Conservation (phyloP, 768 basidiomycete genomes). For the Tulasnella sp. region DNA sequence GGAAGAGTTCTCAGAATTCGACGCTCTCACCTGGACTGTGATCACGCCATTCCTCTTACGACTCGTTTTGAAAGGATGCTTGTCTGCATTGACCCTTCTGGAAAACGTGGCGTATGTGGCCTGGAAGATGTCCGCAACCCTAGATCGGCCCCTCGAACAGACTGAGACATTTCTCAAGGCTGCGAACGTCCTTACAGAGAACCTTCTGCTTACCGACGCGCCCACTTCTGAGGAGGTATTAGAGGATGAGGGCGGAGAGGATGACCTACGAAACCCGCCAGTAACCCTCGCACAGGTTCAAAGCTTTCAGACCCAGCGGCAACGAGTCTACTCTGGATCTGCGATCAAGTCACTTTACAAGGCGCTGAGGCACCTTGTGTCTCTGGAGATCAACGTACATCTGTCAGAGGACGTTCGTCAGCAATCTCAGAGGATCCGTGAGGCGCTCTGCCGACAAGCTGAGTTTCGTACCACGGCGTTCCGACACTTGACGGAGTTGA, state of each 20-base stretch:
- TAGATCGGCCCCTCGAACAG: conserved; percentile 22
- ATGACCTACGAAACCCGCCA: conserved; percentile 28
- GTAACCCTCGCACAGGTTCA: conserved; percentile 53
- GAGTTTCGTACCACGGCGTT: conserved; percentile 71
- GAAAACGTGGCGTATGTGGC: conserved; percentile 67
- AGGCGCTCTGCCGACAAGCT: conserved; percentile 45
- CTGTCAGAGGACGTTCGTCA: conserved; percentile 41
- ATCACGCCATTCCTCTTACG: conserved; percentile 51
- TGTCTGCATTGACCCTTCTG: conserved; percentile 62
- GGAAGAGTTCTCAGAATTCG: conserved; percentile 48
- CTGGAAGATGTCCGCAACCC: conserved; percentile 49
- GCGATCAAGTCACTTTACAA: conserved; percentile 55
- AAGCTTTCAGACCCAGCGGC: conserved; percentile 54
- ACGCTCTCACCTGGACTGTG: conserved; percentile 54
- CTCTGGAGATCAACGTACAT: conserved; percentile 50
- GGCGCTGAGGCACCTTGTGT: conserved; percentile 57
- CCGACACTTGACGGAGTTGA: conserved; percentile 51
- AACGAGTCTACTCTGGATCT: conserved; percentile 49
- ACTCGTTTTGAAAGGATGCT: conserved; percentile 46
- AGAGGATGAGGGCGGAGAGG: background rate
- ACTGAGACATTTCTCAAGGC: conserved; percentile 41
- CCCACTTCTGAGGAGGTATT: conserved; percentile 20
- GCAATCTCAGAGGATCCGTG: conserved; percentile 42
- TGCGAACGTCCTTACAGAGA: conserved; percentile 51
- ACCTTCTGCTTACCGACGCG: conserved; percentile 44